Conservation (phyloP, 2,329 filamentous ascomycete species). For the Graphilbum sp. region DNA sequence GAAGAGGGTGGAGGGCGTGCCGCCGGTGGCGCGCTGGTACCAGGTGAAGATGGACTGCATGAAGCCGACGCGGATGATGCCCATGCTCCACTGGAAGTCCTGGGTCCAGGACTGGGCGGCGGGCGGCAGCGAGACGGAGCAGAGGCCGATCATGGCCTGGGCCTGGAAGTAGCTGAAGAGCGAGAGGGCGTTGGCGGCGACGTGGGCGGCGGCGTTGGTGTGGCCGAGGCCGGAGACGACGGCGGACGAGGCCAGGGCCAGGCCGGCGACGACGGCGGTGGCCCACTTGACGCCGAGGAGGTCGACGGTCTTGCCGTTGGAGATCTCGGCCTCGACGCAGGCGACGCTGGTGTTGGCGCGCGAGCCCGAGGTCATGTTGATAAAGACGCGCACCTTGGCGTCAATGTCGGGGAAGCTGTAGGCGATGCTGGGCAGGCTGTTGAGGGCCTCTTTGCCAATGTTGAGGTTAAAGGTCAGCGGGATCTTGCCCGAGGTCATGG, state of each 20-base stretch:
- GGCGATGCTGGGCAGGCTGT: slow-evolving; percentile 56
- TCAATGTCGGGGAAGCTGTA: slow-evolving; percentile 75
- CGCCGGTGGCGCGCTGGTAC: slow-evolving; percentile 77
- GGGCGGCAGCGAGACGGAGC: slow-evolving; percentile 56
- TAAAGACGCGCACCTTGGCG: slow-evolving; percentile 56
- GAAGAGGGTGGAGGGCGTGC: slow-evolving; percentile 57
- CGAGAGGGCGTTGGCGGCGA: slow-evolving; percentile 69
- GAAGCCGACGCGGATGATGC: slow-evolving; percentile 65
- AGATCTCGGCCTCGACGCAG: slow-evolving; percentile 65
- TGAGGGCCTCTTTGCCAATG: slow-evolving; percentile 36
- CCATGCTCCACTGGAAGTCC: slow-evolving; percentile 88
- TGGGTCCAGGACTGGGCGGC: slow-evolving; percentile 77
- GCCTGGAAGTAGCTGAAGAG: slow-evolving; percentile 79
- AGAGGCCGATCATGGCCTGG: slow-evolving; percentile 69
- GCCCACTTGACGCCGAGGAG: slow-evolving; percentile 67
- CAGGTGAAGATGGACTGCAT: slow-evolving; percentile 68
- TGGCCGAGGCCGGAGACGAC: slow-evolving; percentile 70
- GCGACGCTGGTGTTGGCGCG: slow-evolving; percentile 41
- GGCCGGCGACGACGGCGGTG: slow-evolving; percentile 59
- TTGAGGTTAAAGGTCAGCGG: slow-evolving; percentile 39
- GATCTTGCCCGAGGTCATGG: slow-evolving; percentile 56
- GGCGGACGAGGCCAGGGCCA: slow-evolving; percentile 59
- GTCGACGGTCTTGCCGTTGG: slow-evolving; percentile 72
- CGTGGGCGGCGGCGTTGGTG: slow-evolving; percentile 73
- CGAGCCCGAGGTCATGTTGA: slow-evolving; percentile 43